Base-by-base conservation (phyloP, 1,139 yeast genomes). In the Debaryomycetaceae sp. region DNA sequence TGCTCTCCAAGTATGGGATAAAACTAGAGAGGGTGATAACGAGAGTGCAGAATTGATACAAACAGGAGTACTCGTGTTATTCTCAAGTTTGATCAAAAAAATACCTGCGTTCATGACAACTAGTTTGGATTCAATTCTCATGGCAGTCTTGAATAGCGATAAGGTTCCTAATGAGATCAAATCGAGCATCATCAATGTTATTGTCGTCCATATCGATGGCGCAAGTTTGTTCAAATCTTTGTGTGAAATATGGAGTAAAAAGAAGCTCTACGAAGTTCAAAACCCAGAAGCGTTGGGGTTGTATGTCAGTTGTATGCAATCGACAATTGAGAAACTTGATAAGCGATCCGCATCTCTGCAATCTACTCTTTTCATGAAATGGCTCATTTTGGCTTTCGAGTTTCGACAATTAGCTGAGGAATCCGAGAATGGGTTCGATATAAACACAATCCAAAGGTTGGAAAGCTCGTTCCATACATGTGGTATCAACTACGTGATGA, bases 61-160 rank as follows among this genome's bases (percentile, higher is more conserved):
- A 55, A 68, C 83, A 6, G 79, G 97, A 0, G 73, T 85, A 14
- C 66, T 88, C 48, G 78, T 87, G 33, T 69, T 92, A 39, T 72
- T 87, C 44, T 81, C 96, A 4, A 78, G 91, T 35, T 73, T 88
- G 55, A 68, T 91, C 38, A 87, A 84, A 61, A 81, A 87, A 53
- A 82, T 94, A 50, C 98, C 98, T 31, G 83, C 88, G 11, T 92
- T 92, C 58, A 77, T 92, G 67, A 70, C 79, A 16, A 79, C 94
- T 6, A 81, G 81, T 48, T 67, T 89, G 51, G 75, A 74, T 41
- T 79, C 80, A 39, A 75, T 87, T 37, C 63, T 88, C 43, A 64
- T 70, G 40, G 69, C 82, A 9, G 65, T 84, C 17, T 75, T 88
- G 48, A 65, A 68, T 34, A 79, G 88, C 37, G 70, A 73, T 38